These are phyloP conservation scores for Cenchrus fungigraminus DNA, from an alignment of 176 grass and related monocot genomes.

Conservation along the genomic window DNA sequence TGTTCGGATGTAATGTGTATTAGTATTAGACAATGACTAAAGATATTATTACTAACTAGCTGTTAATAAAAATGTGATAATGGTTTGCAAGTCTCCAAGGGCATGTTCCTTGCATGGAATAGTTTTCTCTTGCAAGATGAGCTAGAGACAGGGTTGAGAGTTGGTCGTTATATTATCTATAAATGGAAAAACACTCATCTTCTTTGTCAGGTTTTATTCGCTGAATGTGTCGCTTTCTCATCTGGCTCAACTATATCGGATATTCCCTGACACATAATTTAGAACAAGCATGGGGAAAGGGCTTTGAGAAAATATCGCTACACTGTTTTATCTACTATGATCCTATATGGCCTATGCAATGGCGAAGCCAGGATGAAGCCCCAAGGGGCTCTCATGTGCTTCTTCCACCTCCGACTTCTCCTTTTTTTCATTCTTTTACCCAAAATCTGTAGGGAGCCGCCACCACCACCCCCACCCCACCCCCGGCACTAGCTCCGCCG, in stretches of 20 bases:
- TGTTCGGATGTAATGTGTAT: too few relatives aligned
- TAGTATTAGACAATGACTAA: not conserved
- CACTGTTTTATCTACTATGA: not conserved
- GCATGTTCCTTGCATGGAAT: too few relatives aligned
- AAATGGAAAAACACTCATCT: not conserved
- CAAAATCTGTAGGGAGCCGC: too few relatives aligned
- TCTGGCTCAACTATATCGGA: not conserved
- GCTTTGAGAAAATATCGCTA: not conserved
- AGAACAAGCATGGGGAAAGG: not conserved
- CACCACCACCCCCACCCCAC: too few relatives aligned
- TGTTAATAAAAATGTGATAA: not conserved
- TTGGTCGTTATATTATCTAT: too few relatives aligned
- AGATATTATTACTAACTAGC: too few relatives aligned
- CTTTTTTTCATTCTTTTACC: too few relatives aligned
- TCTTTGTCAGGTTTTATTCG: not conserved
- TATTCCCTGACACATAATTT: not conserved
- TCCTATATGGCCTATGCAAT: not conserved
- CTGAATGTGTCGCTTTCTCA: not conserved
- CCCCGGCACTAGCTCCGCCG: too few relatives aligned
- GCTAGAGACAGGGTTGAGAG: not conserved
- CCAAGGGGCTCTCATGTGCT: too few relatives aligned
- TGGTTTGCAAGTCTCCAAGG: not conserved
- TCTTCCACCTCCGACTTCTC: too few relatives aligned
- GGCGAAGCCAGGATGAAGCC: too few relatives aligned
- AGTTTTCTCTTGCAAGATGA: not conserved